Percentiles rank a stretch among this genome's conserved stretches.
These are phyloP conservation scores for Aureobasidium sp. DNA, from an alignment of 2,329 filamentous ascomycete species.

Conservation along the genomic window DNA sequence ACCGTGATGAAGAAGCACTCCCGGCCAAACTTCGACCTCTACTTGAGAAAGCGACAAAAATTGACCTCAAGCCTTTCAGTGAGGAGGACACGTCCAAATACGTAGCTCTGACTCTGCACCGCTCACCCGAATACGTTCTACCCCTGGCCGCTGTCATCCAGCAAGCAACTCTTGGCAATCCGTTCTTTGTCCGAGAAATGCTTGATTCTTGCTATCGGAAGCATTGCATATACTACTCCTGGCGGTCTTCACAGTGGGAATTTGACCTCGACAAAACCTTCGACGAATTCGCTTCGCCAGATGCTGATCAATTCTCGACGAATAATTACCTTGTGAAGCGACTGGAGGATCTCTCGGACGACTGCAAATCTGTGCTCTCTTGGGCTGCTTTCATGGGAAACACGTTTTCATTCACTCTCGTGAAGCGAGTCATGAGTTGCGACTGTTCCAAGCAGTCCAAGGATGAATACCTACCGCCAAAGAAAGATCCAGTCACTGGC, in stretches of 20 bases:
- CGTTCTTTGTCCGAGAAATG: conserved; percentile 88
- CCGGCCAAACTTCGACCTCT: conserved; percentile 29
- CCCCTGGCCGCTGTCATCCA: conserved; percentile 80
- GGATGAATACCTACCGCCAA: conserved; percentile 41
- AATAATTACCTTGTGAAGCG: conserved; percentile 74
- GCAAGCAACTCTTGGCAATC: conserved; percentile 80
- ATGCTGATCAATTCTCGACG: conserved; percentile 70
- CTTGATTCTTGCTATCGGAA: conserved; percentile 78
- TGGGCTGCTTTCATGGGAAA: conserved; percentile 81
- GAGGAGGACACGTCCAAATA: conserved; percentile 77
- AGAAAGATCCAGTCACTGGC: conserved; percentile 64
- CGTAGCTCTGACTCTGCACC: conserved; percentile 71
- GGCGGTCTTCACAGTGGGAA: conserved; percentile 71
- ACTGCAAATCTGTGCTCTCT: conserved; percentile 68
- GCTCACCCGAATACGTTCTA: conserved; percentile 60
- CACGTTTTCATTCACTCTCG: conserved; percentile 73
- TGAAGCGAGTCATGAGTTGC: conserved; percentile 67
- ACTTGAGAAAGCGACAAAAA: conserved; percentile 47
- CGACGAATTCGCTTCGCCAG: conserved; percentile 69
- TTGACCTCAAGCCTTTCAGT: conserved; percentile 62
- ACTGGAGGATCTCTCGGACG: conserved; percentile 63
- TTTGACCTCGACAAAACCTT: conserved; percentile 77
- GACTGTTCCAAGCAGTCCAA: conserved; percentile 53
- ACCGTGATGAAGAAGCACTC: conserved; percentile 32
- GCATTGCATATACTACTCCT: conserved; percentile 85